These are phyloP conservation scores for Eugenia klotzschiana DNA, from an alignment of 441 rosid species.

Conservation along the genomic window DNA sequence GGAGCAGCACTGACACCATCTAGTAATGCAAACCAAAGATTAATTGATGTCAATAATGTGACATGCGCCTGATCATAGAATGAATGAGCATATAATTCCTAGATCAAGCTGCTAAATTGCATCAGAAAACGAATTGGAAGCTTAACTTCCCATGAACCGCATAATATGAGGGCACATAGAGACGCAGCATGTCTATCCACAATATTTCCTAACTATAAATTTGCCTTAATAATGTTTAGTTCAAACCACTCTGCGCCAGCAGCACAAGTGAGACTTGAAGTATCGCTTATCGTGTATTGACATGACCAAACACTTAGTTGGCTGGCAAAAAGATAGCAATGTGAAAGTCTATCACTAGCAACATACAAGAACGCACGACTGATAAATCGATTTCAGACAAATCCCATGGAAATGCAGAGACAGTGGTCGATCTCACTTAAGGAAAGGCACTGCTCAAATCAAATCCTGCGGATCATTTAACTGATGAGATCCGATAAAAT, in stretches of 20 bases:
- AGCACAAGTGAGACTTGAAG: not conserved
- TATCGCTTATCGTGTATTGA: not conserved
- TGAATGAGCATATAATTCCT: not conserved
- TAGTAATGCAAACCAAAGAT: not conserved
- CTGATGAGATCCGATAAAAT: not conserved
- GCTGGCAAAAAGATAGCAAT: not conserved
- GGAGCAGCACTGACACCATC: not conserved
- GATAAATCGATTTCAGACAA: not conserved
- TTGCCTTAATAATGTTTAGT: not conserved
- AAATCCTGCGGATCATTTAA: not conserved
- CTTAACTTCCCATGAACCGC: not conserved
- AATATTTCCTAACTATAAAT: not conserved
- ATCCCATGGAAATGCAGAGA: not conserved
- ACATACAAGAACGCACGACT: not conserved
- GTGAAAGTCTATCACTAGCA: not conserved
- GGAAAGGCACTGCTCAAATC: not conserved
- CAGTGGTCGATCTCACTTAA: not conserved
- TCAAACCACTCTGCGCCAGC: not conserved
- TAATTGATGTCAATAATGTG: not conserved
- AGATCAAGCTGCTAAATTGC: not conserved
- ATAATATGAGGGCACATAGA: not conserved
- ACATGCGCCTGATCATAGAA: not conserved
- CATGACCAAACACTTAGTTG: not conserved
- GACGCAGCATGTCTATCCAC: not conserved
- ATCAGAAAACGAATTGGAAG: not conserved